Conservation (phyloP, 192 early-diverging fungal genomes). For the Helicostylum pulchrum region DNA sequence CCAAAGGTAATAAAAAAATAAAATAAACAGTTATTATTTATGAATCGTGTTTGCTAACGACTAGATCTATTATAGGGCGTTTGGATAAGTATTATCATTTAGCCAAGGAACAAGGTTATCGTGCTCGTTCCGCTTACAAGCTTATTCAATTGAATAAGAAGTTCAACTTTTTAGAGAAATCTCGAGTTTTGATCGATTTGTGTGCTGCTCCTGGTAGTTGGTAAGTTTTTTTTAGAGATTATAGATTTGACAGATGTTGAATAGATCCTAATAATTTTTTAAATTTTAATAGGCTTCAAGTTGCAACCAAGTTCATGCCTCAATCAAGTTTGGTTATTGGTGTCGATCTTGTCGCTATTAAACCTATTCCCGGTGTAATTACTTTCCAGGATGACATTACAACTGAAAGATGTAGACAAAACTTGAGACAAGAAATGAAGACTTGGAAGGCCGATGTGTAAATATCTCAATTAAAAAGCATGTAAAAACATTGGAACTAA, state of each 20-base stretch:
- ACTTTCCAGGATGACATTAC: slow-evolving; percentile 97
- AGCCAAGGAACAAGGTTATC: slow-evolving; percentile 99
- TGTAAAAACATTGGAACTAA: background rate
- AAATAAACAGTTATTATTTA: background rate
- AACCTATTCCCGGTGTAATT: slow-evolving; percentile 92
- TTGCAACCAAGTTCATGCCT: slow-evolving; percentile 98
- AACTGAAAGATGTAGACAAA: slow-evolving; percentile 86
- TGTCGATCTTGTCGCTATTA: slow-evolving; percentile 95
- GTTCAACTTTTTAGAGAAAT: slow-evolving; percentile 90
- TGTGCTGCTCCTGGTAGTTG: slow-evolving; percentile 99
- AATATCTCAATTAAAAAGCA: slow-evolving; percentile 14
- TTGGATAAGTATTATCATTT: slow-evolving; percentile 99
- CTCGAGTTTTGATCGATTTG: slow-evolving; percentile 90
- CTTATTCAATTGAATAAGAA: slow-evolving; percentile 99
- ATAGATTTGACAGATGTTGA: background rate
- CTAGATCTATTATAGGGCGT: slow-evolving; percentile 67
- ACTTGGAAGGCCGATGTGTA: slow-evolving; percentile 98
- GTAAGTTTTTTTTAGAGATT: slow-evolving; percentile 35
- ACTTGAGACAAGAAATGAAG: slow-evolving; percentile 86
- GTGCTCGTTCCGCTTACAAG: slow-evolving; percentile 99
- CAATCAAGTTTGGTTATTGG: slow-evolving; percentile 88
- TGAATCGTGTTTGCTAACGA: background rate
- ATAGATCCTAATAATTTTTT: background rate
- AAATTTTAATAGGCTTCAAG: slow-evolving; percentile 68
- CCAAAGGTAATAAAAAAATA: slow-evolving; percentile 27